Conservation (phyloP, 2,329 filamentous ascomycete species). For the Dactylellina sp. region DNA sequence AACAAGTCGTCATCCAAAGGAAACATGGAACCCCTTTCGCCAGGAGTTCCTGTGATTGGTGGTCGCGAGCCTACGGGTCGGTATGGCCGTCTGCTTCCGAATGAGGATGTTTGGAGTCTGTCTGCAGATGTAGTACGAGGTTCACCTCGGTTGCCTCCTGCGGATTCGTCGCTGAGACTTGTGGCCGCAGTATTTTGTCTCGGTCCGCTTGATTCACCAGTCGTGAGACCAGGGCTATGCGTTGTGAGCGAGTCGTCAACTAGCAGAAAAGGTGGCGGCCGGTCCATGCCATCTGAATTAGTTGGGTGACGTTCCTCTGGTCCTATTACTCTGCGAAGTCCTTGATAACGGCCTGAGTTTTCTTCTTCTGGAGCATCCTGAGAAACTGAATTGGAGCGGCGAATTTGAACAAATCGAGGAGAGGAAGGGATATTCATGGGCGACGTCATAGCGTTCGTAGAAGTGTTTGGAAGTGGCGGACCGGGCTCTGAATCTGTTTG, state of each 20-base stretch:
- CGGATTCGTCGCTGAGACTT: slow-evolving; percentile 29
- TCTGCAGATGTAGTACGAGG: slow-evolving; percentile 32
- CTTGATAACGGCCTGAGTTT: slow-evolving; percentile 50
- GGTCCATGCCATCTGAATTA: slow-evolving; percentile 58
- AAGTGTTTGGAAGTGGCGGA: slow-evolving; percentile 27
- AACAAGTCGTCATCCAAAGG: slow-evolving; percentile 60
- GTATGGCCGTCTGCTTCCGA: slow-evolving; percentile 36
- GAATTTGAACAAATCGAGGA: slow-evolving; percentile 57
- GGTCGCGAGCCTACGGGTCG: slow-evolving; percentile 34
- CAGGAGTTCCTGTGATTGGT: slow-evolving; percentile 57
- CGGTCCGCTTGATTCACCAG: slow-evolving; percentile 52
- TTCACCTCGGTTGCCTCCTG: slow-evolving; percentile 14
- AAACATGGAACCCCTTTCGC: slow-evolving; percentile 56
- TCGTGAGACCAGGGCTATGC: slow-evolving; percentile 52
- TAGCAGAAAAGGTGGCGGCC: slow-evolving; percentile 53
- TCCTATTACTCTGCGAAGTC: slow-evolving; percentile 45
- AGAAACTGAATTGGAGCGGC: slow-evolving; percentile 59
- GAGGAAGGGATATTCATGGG: slow-evolving; percentile 61
- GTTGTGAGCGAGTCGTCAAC: slow-evolving; percentile 58
- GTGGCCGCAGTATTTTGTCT: slow-evolving; percentile 34
- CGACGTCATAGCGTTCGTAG: slow-evolving; percentile 58
- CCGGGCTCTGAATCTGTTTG: slow-evolving; percentile 26
- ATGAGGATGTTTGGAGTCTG: slow-evolving; percentile 46
- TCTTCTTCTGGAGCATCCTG: slow-evolving; percentile 51
- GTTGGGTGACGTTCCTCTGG: slow-evolving; percentile 55